These are phyloP conservation scores for Annona squamosa DNA, from an alignment of 164 flowering plant species.

Conservation along the genomic window DNA sequence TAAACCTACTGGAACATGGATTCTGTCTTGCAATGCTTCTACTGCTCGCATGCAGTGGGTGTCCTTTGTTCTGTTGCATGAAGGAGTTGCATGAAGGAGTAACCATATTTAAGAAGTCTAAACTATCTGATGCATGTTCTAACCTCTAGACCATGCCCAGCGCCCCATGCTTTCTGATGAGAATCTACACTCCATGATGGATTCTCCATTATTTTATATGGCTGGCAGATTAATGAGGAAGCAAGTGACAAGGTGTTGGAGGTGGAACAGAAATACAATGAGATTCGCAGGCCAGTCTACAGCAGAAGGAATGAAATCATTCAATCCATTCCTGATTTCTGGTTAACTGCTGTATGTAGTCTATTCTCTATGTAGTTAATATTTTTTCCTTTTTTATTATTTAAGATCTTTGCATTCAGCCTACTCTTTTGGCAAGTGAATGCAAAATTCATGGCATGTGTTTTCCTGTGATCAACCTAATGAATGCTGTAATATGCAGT, in stretches of 20 bases:
- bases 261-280: constrained; percentile 86
- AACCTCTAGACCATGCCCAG: background rate
- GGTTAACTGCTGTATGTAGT: constrained; percentile 86
- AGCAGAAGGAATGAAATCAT: constrained; percentile 66
- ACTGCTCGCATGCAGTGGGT: background rate
- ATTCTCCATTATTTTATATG: background rate
- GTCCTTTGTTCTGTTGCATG: background rate
- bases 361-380: constrained; percentile 1
- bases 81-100: background rate
- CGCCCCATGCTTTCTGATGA: background rate
- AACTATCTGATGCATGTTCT: background rate
- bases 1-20: background rate
- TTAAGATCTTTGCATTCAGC: background rate
- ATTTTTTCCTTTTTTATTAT: background rate
- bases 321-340: constrained; percentile 82
- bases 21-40: background rate
- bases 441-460: background rate
- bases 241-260: constrained; percentile 89
- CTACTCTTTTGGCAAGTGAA: background rate
- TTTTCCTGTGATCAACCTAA: background rate
- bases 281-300: constrained; percentile 77
- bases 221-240: constrained; percentile 72
- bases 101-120: background rate
- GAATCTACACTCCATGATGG: background rate
- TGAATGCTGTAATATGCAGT: constrained; percentile 22